A percentile compares a stretch with the other conserved stretches of the same genome.
phyloP scores from a whole-genome alignment of 2,329 filamentous ascomycete genomes.

The Aspergillus sp. region DNA sequence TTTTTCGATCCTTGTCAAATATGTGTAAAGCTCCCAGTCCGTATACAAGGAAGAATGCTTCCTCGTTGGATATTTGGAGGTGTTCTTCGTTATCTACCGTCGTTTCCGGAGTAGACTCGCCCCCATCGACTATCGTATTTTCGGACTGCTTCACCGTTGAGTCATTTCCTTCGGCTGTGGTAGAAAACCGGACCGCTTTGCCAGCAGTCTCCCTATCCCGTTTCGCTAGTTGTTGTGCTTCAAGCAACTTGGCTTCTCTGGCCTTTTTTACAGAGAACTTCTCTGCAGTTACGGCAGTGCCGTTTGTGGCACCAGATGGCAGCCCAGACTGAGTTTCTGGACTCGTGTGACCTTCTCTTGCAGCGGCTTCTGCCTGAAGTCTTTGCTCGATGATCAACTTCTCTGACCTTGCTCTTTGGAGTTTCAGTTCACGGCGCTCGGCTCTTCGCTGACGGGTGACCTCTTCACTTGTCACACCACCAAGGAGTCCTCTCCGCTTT shows the following conservation, averaged over 20 bases:
- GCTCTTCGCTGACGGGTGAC: constrained; percentile 73
- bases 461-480: constrained; percentile 75
- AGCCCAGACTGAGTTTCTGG: constrained; percentile 13
- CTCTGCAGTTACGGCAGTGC: constrained; percentile 22
- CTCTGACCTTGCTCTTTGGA: constrained; percentile 86
- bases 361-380: constrained; percentile 53
- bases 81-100: constrained; percentile 66
- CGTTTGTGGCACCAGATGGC: constrained; percentile 18
- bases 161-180: constrained; percentile 64
- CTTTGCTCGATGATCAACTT: constrained; percentile 78
- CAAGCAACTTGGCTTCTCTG: constrained; percentile 29
- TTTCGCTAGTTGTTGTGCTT: constrained; percentile 20
- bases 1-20: constrained; percentile 34
- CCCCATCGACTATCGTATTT: constrained; percentile 12
- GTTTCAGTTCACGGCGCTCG: constrained; percentile 80
- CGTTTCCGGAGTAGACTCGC: constrained; percentile 24
- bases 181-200: constrained; percentile 71
- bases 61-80: constrained; percentile 85
- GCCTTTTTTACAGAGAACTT: constrained; percentile 37
- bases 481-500: constrained; percentile 64
- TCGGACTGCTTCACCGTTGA: constrained; percentile 38
- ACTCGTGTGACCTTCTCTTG: constrained; percentile 25
- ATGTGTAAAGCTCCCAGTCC: constrained; percentile 73
- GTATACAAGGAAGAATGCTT: constrained; percentile 87
- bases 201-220: constrained; percentile 19